Evolutionary conservation across 257 asterid genomes (phyloP), one percentile per base, ranked within the genome.

Genomic region (Ligustrum vulgare): DNA sequence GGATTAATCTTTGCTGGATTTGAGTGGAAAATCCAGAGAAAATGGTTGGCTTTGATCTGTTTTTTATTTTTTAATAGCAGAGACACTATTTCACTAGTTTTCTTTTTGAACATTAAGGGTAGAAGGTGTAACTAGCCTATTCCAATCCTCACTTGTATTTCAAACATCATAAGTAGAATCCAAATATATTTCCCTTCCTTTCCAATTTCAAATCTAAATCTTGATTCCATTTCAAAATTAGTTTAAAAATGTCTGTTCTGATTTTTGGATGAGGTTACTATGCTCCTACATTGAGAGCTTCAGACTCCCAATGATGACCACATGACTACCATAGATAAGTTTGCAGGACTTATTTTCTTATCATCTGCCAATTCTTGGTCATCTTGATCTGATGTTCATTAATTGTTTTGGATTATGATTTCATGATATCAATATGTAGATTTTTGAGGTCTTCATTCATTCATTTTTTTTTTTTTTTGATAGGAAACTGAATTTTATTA

Each of bases 201-300:
- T n/a, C 25, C 2, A n/a, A 47, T 47, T 47, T 15, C 18, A 47
- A 11, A 47, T 13, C n/a, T 15, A 47, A 47, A 47, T 47, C 56
- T 11, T 5, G 2, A 47, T 11, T 15, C 56, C 56, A 13, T 47
- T 47, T 47, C 23, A 51, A n/a, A 51, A 15, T 11, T 51, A n/a
- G 62, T 51, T n/a, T 51, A 25, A 51, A 51, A 51, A 45, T 45
- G n/a, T 13, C n/a, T 45, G 5, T 45, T 45, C 54, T 12, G 54
- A 45, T 45, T 51, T 6, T 6, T 51, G 25, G 62, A 6, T 18
- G 54, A 45, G 7, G 54, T 45, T 45, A 12, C 4, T 18, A 45
- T 71, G 20, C 65, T 69, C 72, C n/a, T 67, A 31, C 66, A 54
- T 51, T 75, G 32, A 18, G 73, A 56, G 41, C 71, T 37, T 63